Percentiles rank a stretch among this genome's conserved stretches.
Evolutionary conservation across 768 basidiomycete species (phyloP).

Genomic region (Suillus hirtellus): DNA sequence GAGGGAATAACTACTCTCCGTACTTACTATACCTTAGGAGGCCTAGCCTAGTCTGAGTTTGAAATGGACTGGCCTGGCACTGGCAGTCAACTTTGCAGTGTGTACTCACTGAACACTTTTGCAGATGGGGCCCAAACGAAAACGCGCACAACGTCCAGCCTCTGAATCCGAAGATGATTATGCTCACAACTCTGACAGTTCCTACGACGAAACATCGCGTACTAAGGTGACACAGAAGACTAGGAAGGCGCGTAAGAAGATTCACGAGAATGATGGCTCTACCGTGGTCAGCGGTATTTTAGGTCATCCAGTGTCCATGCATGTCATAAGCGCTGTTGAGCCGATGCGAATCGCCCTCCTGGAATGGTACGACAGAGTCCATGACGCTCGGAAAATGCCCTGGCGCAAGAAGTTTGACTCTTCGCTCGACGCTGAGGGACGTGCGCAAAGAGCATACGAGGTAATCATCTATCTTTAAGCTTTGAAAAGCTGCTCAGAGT

Average conservation of each 20-base stretch:
- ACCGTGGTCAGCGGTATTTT: not conserved
- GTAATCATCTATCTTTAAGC: slow-evolving; percentile 38
- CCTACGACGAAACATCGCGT: slow-evolving; percentile 18
- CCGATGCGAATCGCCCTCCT: slow-evolving; percentile 52
- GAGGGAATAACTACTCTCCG: not conserved
- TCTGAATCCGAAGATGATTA: slow-evolving; percentile 17
- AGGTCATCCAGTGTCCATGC: slow-evolving; percentile 47
- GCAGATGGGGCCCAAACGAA: slow-evolving; percentile 27
- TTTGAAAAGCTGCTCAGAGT: not conserved
- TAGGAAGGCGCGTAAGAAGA: slow-evolving; percentile 22
- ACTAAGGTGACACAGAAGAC: slow-evolving; percentile 7
- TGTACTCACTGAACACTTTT: not conserved
- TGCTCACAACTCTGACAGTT: slow-evolving; percentile 24
- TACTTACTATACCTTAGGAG: no score
- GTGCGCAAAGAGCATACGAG: slow-evolving; percentile 89
- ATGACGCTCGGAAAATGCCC: slow-evolving; percentile 78
- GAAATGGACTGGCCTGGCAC: not conserved
- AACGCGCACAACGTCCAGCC: slow-evolving; percentile 18
- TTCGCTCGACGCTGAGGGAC: slow-evolving; percentile 52
- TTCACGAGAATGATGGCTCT: slow-evolving; percentile 6
- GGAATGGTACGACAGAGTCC: slow-evolving; percentile 72
- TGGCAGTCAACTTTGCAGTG: not conserved
- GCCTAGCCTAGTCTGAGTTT: not conserved
- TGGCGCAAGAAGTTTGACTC: slow-evolving; percentile 80
- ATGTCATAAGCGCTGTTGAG: slow-evolving; percentile 44